phyloP scores from a whole-genome alignment of 2,329 filamentous ascomycete genomes.

The Penicillium sp. region DNA sequence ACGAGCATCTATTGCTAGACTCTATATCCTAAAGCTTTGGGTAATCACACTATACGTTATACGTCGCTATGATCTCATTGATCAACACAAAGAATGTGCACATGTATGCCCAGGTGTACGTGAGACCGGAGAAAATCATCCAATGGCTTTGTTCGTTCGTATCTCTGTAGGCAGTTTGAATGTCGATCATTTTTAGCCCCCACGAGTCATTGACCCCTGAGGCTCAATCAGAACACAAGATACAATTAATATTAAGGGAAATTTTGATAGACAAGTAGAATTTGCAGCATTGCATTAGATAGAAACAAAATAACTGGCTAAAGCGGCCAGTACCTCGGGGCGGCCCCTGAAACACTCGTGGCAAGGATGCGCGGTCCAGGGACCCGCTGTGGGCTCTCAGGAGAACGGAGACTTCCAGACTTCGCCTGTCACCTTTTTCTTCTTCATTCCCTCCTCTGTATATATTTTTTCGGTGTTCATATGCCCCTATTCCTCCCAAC shows the following conservation, averaged over 20 bases:
- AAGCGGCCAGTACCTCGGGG: background rate
- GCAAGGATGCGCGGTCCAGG: slow-evolving; percentile 13
- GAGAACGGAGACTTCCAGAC: slow-evolving; percentile 11
- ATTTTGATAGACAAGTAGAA: background rate
- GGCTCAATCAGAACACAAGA: background rate
- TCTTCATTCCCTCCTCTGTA: slow-evolving; percentile 6
- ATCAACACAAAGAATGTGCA: background rate
- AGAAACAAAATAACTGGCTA: background rate
- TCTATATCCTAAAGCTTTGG: background rate
- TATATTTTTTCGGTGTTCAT: slow-evolving; percentile 6
- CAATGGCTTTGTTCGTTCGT: background rate
- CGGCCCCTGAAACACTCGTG: slow-evolving; percentile 22
- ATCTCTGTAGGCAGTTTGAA: background rate
- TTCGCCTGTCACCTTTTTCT: slow-evolving; percentile 7
- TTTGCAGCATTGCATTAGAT: background rate
- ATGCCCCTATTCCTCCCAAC: slow-evolving; percentile 1
- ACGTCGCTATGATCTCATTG: background rate
- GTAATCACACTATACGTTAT: too few relatives aligned
- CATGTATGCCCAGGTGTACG: background rate
- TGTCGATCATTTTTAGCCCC: background rate
- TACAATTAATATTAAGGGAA: background rate
- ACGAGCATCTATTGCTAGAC: background rate
- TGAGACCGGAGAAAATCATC: background rate
- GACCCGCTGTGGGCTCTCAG: slow-evolving; percentile 15
- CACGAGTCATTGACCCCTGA: background rate